Base-by-base conservation (phyloP, 331 rosid genomes). In the Acacia concinna region DNA sequence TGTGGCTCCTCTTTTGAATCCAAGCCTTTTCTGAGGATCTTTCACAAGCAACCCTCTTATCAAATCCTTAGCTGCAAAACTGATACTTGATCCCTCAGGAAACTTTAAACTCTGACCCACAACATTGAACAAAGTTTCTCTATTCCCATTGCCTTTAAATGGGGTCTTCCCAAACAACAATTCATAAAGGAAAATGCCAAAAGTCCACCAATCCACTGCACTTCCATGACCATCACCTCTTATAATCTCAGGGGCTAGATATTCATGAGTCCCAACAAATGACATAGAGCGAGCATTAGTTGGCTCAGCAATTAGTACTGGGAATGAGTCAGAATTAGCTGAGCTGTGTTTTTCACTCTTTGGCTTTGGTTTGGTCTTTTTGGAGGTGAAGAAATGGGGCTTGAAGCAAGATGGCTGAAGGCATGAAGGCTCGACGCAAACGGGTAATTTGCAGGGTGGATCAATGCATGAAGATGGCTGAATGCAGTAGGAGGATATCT, bases 171-270 rank as follows among this genome's bases (percentile, higher is more conserved):
- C 93, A 71, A 68, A 77, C 27, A 89, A 78, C 68, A 89, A 37
- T 75, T 89, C 93, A 40, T 85, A 87, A 85, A 89, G 70, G 77
- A 89, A 89, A 25, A 89, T 83, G 6, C 93, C 93, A 65, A 85
- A 89, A 9, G 93, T 89, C 93, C 93, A 89, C 93, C 93, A 89
- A 79, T 89, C 93, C 32, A 89, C 93, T 3, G 90, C 91, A 82
- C 93, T 89, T 21, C 93, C 93, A 77, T 89, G 93, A 35, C 93
- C 93, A 34, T 89, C 93, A 15, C 92, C 92, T 83, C 92, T 82
- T 46, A 89, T 81, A 51, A 89, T 89, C 67, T 89, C 92, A 6
- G 92, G 92, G 32, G 92, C 90, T 69, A 89, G 80, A 56, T 89
- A 89, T 47, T 89, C 92, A 51, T 89, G 92, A 40, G 93, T 89